Evolutionary conservation across 1,139 yeast genomes (phyloP), one percentile per base, ranked within the genome.

Genomic region (Lodderomyces margitis): DNA sequence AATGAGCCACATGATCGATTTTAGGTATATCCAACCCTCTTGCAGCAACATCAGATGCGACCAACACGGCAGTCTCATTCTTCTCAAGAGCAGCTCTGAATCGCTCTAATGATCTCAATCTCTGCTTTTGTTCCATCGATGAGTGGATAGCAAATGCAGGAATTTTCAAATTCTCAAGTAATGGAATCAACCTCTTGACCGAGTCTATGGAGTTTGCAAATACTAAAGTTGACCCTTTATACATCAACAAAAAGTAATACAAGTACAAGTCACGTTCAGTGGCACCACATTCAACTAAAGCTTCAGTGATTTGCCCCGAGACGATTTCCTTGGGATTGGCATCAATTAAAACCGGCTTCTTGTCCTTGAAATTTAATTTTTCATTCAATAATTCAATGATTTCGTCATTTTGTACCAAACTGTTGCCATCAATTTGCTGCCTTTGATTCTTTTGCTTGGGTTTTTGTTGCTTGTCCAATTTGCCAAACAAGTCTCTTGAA

Each of bases 1-100:
- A 92, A 61, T 92, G 98, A 11, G 92, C 88, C 34, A 94, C 98
- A 61, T 92, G 98, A 55, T 89, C 86, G 41, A 94, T 91, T 38
- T 78, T 77, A 2, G 96, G 86, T 46, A 94, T 88, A 72, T 94
- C 99, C 47, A 94, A 74, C 46, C 99, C 99, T 70, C 99, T 80
- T 5, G 99, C 98, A 2, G 99, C 98, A 40, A 92, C 98, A 63
- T 92, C 99, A 2, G 98, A 88, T 1, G 98, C 96, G 41, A 94
- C 79, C 41, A 94, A 70, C 2, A 92, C 91, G 0, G 88, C 78
- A 2, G 87, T 75, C 49, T 71, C 74, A 33, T 63, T 60, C 47
- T 66, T 70, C 54, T 74, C 60, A 55, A 78, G 68, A 23, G 82
- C 76, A 39, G 69, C 75, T 51, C 75, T 77, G 62, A 83, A 85